phyloP scores from a whole-genome alignment of 306 rosid genomes.

The Gynostemma pentaphyllum region DNA sequence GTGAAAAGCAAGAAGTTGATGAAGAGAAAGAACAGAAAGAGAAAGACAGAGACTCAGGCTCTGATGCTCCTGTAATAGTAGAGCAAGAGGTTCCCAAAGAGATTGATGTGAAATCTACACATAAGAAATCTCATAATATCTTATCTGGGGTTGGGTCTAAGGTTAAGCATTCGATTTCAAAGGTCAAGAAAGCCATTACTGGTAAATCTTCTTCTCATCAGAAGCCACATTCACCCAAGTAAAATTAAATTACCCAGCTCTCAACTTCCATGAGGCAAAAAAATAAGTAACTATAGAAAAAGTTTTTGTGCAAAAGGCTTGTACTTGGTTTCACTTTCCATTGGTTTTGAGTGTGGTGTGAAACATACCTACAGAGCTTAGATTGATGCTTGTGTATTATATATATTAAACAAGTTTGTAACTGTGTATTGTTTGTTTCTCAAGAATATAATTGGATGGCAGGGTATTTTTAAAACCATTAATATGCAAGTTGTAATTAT shows the following conservation, averaged over 20 bases:
- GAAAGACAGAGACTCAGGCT: slow-evolving; percentile 4
- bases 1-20: slow-evolving; percentile 10
- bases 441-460: too few relatives aligned
- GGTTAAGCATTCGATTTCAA: slow-evolving; percentile 67
- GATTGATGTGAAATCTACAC: slow-evolving; percentile 21
- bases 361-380: too few relatives aligned
- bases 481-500: too few relatives aligned
- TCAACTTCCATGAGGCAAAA: too few relatives aligned
- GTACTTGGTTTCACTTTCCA: too few relatives aligned
- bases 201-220: slow-evolving; percentile 56
- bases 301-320: too few relatives aligned
- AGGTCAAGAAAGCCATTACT: slow-evolving; percentile 57
- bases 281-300: too few relatives aligned
- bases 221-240: slow-evolving; percentile 29
- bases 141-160: slow-evolving; percentile 58
- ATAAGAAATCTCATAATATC: slow-evolving; percentile 48
- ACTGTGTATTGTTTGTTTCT: too few relatives aligned
- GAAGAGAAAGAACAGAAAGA: slow-evolving; percentile 16
- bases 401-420: too few relatives aligned
- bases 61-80: slow-evolving; percentile 22
- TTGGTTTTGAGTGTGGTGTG: too few relatives aligned
- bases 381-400: too few relatives aligned
- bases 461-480: too few relatives aligned
- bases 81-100: slow-evolving; percentile 31
- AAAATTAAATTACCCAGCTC: not conserved